These are phyloP conservation scores for Diaporthe vaccinii DNA, from an alignment of 2,329 filamentous ascomycete species.

Conservation along the genomic window DNA sequence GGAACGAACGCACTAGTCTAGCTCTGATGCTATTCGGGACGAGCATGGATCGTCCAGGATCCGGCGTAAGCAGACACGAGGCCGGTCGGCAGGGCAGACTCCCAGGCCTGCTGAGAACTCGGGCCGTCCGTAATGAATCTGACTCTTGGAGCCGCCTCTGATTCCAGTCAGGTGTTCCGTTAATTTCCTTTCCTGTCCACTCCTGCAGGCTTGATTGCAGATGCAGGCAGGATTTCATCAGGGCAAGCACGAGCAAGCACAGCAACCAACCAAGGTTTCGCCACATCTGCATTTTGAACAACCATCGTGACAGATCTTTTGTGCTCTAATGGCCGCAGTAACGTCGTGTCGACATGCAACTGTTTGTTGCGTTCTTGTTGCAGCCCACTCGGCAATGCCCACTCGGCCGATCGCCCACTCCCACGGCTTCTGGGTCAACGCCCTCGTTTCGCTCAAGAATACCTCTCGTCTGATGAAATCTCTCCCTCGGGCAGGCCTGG, in stretches of 20 bases:
- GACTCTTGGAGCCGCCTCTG: slow-evolving; percentile 11
- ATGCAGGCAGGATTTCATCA: slow-evolving; percentile 1
- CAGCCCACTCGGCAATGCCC: not conserved
- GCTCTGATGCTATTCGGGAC: slow-evolving; percentile 3
- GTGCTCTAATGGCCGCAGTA: slow-evolving; percentile 8
- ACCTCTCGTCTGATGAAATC: not conserved
- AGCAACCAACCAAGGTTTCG: slow-evolving; percentile 15
- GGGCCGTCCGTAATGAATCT: slow-evolving; percentile 29
- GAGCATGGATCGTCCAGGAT: not conserved
- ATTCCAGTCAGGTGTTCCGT: slow-evolving; percentile 22
- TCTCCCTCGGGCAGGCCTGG: not conserved
- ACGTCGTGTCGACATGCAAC: not conserved
- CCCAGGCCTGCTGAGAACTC: slow-evolving; percentile 15
- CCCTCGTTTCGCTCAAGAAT: not conserved
- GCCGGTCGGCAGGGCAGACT: slow-evolving; percentile 20
- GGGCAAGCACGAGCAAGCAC: not conserved
- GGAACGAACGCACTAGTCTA: slow-evolving; percentile 15
- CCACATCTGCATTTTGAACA: slow-evolving; percentile 1
- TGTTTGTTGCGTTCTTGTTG: slow-evolving; percentile 18
- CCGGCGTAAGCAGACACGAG: not conserved
- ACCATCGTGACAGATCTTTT: not conserved
- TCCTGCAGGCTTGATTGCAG: slow-evolving; percentile 16
- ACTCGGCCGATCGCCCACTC: not conserved
- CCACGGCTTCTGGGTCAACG: not conserved
- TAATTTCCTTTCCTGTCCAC: slow-evolving; percentile 2